Percentiles rank a stretch among this genome's conserved stretches.
These are phyloP conservation scores for Phaeosphaeria sp. DNA, from an alignment of 2,329 filamentous ascomycete genomes.

Conservation along the genomic window DNA sequence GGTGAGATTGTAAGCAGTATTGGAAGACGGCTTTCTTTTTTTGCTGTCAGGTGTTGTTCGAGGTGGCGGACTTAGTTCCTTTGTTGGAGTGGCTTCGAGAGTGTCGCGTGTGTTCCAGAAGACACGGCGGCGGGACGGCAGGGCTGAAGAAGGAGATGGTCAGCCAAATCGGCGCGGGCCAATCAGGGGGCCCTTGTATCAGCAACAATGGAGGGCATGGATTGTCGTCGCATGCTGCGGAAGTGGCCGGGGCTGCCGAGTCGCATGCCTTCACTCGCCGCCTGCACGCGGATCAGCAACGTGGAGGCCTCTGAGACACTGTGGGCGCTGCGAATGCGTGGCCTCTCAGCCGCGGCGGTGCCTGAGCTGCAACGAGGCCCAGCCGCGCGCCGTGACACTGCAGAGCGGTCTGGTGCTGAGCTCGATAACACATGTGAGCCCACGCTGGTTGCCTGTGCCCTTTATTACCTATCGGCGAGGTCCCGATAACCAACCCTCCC, in stretches of 20 bases:
- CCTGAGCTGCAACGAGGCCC: constrained; percentile 2
- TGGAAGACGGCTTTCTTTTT: not conserved
- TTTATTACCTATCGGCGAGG: constrained; percentile 5
- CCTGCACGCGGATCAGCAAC: not conserved
- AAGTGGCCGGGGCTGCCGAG: not conserved
- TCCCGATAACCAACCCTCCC: constrained; percentile 1
- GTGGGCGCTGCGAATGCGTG: constrained; percentile 4
- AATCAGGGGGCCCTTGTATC: not conserved
- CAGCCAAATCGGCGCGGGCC: not conserved
- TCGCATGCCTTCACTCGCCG: constrained; percentile 1
- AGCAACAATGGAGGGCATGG: not conserved
- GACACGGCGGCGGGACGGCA: constrained; percentile 15
- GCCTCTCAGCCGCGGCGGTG: constrained; percentile 10
- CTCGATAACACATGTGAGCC: constrained; percentile 5
- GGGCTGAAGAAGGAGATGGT: constrained; percentile 1
- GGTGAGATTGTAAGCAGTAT: not conserved
- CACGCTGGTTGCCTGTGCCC: constrained; percentile 23
- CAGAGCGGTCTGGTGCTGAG: constrained; percentile 1
- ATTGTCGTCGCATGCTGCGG: constrained; percentile 5
- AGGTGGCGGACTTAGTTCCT: not conserved
- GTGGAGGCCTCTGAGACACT: constrained; percentile 4
- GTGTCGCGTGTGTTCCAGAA: constrained; percentile 10
- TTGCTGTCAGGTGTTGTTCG: not conserved
- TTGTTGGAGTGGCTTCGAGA: not conserved
- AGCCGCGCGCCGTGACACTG: constrained; percentile 1